Percentiles rank a stretch among this genome's conserved stretches.
These are phyloP conservation scores for Ensete ventricosum DNA, from an alignment of 176 grass and related monocot species.

Conservation along the genomic window DNA sequence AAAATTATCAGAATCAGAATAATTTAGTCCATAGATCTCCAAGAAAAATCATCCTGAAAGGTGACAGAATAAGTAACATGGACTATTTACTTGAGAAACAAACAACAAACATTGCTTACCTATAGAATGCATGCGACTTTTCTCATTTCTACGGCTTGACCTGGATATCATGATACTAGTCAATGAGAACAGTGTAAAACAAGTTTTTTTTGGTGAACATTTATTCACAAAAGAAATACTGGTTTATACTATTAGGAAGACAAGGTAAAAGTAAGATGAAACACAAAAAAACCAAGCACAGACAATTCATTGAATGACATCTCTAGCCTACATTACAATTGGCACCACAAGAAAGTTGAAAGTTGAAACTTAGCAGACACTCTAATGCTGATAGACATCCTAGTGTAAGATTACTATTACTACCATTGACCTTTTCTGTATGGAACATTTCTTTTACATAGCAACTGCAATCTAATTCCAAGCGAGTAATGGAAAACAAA, in stretches of 20 bases:
- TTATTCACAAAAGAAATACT: no score
- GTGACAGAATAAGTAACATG: background rate
- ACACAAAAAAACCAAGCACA: background rate
- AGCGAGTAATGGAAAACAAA: no score
- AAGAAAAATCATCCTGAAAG: background rate
- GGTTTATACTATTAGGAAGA: background rate
- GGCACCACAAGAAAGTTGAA: no score
- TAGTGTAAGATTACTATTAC: no score
- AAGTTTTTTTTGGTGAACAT: background rate
- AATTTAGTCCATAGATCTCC: background rate
- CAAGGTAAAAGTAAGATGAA: background rate
- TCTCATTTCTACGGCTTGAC: background rate
- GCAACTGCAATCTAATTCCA: no score
- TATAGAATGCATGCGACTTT: slow-evolving; percentile 16
- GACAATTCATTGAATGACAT: background rate
- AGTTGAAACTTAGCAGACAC: no score
- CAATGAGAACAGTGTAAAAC: background rate
- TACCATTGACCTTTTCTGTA: no score
- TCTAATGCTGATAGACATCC: no score
- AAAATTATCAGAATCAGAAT: background rate
- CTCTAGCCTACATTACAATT: no score
- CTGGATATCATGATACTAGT: background rate
- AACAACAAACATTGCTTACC: slow-evolving; percentile 1
- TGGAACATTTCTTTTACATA: no score
- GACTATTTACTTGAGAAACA: background rate